phyloP scores from a whole-genome alignment of 768 basidiomycete genomes.

The Phanerodontia chrysosporium region DNA sequence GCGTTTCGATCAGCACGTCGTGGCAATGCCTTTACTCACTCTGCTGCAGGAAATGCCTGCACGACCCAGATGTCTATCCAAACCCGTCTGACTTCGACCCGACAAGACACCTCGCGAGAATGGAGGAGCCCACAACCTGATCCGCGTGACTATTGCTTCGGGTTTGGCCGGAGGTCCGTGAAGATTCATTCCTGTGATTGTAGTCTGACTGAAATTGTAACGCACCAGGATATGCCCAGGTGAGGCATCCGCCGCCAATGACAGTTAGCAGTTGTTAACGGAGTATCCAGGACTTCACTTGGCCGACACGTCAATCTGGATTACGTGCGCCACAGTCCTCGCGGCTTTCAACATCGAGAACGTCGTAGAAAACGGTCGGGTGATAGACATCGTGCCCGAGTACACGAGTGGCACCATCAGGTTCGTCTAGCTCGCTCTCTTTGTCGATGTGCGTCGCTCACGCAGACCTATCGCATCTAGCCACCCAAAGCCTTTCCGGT shows the following conservation, averaged over 20 bases:
- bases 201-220: neutral
- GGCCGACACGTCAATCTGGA: constrained; percentile 27
- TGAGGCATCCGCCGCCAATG: neutral
- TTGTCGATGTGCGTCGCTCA: neutral
- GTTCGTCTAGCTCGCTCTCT: constrained; percentile 14
- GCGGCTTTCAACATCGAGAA: constrained; percentile 27
- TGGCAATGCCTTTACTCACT: no score
- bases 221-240: constrained; percentile 4
- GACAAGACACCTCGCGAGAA: constrained; percentile 23
- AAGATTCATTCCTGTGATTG: neutral
- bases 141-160: constrained; percentile 24
- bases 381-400: constrained; percentile 22
- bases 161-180: constrained; percentile 28
- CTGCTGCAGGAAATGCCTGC: constrained; percentile 18
- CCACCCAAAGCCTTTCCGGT: constrained; percentile 14
- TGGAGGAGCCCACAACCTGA: constrained; percentile 19
- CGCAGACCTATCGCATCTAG: neutral
- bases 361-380: constrained; percentile 21
- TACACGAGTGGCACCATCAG: constrained; percentile 23
- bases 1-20: constrained; percentile 5
- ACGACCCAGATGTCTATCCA: constrained; percentile 28
- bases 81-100: constrained; percentile 33
- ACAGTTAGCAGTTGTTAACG: neutral
- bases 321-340: constrained; percentile 25
- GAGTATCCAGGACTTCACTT: constrained; percentile 17